Percentiles rank a stretch among this genome's conserved stretches.
Conservation (phyloP, 2,329 filamentous ascomycete species). For the Didymella pinodella region DNA sequence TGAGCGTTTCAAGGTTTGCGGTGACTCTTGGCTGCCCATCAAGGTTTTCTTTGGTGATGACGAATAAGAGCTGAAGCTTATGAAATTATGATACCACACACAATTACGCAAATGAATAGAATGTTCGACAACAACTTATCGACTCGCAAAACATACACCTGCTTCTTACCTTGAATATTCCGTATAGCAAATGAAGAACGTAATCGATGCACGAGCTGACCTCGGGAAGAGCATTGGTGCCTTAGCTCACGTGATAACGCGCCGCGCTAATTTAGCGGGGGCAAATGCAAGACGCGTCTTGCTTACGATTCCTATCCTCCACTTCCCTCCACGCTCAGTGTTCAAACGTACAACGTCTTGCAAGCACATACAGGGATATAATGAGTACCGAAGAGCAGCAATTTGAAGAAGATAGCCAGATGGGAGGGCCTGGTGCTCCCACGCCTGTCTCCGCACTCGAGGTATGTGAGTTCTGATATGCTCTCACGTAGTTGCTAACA, state of each 20-base stretch:
- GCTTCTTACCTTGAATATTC: too few relatives aligned
- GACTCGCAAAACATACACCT: neutral
- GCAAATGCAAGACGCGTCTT: conserved; percentile 1
- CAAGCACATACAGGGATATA: conserved; percentile 8
- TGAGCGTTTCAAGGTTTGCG: conserved; percentile 77
- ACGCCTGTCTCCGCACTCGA: conserved; percentile 86
- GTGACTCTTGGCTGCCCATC: conserved; percentile 75
- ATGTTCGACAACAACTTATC: neutral
- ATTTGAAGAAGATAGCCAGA: conserved; percentile 70
- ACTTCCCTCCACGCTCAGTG: conserved; percentile 2
- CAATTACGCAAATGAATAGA: conserved; percentile 11
- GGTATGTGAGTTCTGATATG: conserved; percentile 60
- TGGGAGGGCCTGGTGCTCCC: conserved; percentile 88
- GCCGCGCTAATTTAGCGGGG: conserved; percentile 26
- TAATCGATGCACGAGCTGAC: too few relatives aligned
- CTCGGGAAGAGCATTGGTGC: neutral
- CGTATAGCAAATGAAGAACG: too few relatives aligned
- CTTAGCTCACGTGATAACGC: conserved; percentile 33
- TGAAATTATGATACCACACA: conserved; percentile 26
- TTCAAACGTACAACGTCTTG: neutral
- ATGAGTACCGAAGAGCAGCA: conserved; percentile 69
- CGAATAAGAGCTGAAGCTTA: conserved; percentile 59
- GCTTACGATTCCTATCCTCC: conserved; percentile 4
- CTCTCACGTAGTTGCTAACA: conserved; percentile 8
- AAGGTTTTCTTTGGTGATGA: conserved; percentile 87